phyloP scores from a whole-genome alignment of 345 rosid species.

The Populus tremula region DNA sequence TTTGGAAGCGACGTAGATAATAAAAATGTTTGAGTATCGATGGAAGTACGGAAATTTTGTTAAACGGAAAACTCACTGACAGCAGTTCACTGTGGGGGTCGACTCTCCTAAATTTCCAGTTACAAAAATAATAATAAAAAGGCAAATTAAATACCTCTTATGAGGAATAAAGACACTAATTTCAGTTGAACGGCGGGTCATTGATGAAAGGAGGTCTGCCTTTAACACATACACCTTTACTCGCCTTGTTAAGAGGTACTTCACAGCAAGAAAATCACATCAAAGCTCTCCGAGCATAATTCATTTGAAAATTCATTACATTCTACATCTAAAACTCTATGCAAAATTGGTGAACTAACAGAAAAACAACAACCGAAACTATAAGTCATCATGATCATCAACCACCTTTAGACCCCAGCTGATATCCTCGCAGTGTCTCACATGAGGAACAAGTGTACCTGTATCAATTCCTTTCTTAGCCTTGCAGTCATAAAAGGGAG shows the following conservation, averaged over 20 bases:
- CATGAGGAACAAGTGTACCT: constrained; percentile 25
- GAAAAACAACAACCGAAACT: neutral
- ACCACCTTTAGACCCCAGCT: constrained; percentile 36
- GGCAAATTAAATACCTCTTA: too few species aligned
- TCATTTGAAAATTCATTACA: neutral
- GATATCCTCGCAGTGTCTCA: constrained; percentile 34
- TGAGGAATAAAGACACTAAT: too few species aligned
- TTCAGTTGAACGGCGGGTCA: too few species aligned
- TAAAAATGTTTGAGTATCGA: neutral
- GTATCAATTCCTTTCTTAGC: constrained; percentile 28
- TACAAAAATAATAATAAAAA: too few species aligned
- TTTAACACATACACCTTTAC: neutral
- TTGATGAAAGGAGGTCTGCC: neutral
- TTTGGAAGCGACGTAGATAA: too few species aligned
- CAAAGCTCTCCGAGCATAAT: neutral
- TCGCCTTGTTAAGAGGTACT: too few species aligned
- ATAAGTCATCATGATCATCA: constrained; percentile 15
- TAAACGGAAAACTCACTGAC: neutral
- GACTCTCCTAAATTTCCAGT: neutral
- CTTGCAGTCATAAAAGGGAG: constrained; percentile 35
- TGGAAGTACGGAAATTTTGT: too few species aligned
- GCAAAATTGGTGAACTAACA: neutral
- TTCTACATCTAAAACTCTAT: neutral
- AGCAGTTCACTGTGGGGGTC: neutral
- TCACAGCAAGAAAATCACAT: neutral